Evolutionary conservation across 75 land plant species (phyloP).

Genomic region (Cunninghamia lanceolata): DNA sequence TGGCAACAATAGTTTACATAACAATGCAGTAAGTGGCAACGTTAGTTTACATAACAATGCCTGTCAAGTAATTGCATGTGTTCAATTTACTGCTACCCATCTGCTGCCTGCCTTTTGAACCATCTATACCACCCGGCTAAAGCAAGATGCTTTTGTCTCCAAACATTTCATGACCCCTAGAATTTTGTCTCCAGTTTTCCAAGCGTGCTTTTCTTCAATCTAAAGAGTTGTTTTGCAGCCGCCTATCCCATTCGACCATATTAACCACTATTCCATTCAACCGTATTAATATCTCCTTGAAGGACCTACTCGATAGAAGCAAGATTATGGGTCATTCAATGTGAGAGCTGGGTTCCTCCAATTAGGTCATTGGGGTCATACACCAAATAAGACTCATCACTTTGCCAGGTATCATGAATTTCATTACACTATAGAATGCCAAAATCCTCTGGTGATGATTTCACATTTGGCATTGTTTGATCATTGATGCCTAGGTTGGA

Average conservation of each 20-base stretch:
- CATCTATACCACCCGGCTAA: background rate
- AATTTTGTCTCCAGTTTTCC: too few species aligned
- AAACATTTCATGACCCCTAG: background rate
- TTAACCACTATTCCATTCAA: too few species aligned
- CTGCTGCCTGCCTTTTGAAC: too few species aligned
- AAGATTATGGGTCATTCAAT: too few species aligned
- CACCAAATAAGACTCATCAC: background rate
- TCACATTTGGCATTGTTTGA: background rate
- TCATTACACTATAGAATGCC: background rate
- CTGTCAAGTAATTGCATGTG: too few species aligned
- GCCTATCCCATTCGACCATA: background rate
- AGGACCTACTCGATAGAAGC: background rate
- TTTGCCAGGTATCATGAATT: background rate
- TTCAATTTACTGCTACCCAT: too few species aligned
- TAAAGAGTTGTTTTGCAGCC: background rate
- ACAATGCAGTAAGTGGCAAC: too few species aligned
- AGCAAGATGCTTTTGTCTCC: background rate
- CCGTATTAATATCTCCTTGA: background rate
- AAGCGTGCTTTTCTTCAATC: background rate
- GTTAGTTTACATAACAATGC: too few species aligned
- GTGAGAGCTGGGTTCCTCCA: background rate
- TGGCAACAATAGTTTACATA: too few species aligned
- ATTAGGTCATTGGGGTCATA: background rate
- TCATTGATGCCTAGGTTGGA: background rate
- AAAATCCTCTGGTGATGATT: background rate